Base-by-base conservation (phyloP, 768 basidiomycete genomes). In the Lactarius indigo region DNA sequence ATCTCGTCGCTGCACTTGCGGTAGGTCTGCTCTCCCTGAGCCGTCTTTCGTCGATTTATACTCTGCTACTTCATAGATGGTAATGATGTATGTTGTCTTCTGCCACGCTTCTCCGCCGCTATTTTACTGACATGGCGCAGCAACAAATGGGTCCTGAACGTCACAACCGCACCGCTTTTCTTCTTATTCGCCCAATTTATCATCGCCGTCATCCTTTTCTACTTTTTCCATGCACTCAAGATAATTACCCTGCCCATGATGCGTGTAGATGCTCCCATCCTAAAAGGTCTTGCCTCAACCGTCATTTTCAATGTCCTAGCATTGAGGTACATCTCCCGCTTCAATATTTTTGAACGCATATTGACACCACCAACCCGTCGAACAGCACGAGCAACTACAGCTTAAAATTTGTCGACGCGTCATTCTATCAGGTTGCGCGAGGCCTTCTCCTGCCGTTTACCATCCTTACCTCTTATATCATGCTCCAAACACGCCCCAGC, bases 371-470 rank as follows among this genome's bases (percentile, higher is more conserved):
- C 39, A 31, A 5, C 47, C 1, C 23, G 0, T 31, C 10, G 47
- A 55, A 35, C 74, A 93, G 91, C 73, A 89, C 92, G 74, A 92
- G 91, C 77, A 96, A 95, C 75, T 94, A 87, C 74, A 94, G 91
- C 47, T 83, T 96, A 65, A 92, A 94, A 86, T 93, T 91, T 73
- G 95, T 97, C 71, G 94, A 95, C 64, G 92, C 93, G 15, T 95
- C 94, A 0, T 94, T 96, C 78, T 95, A 96, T 76, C 95, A 96
- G 79, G 90, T 98, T 69, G 96, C 96, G 0, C 89, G 96, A 18
- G 96, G 96, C 12, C 83, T 98, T 67, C 86, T 98, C 33, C 87
- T 98, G 28, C 96, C 96, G 0, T 91, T 94, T 81, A 98, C 96
- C 20, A 94, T 97, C 72, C 79, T 81, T 73, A 89, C 93, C n/a